Base-by-base conservation (phyloP, 2,329 filamentous ascomycete species). In the Monosporascus sp. region DNA sequence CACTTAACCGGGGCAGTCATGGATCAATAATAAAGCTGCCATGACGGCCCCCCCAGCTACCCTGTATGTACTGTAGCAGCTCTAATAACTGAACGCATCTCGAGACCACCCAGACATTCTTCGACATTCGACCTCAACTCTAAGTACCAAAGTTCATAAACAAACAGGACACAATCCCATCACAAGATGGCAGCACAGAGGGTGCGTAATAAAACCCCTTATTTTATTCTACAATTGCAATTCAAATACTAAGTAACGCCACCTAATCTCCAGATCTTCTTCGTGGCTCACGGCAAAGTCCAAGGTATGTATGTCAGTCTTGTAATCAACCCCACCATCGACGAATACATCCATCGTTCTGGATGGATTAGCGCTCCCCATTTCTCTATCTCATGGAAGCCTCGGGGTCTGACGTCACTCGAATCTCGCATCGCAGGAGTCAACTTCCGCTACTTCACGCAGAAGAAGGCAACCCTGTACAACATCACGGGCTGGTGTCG, bases 261-360 rank as follows among this genome's bases (percentile, higher is more conserved):
- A 3, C 18, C 7, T 25, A 24, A 7, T 48, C 41, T 38, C 6
- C 22, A 85, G 82, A 70, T 85, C 34, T 82, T 82, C 60, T 87
- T 85, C 64, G 70, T 80, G 17, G 85, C 84, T 53, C 83, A 88
- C 61, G 86, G 86, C 51, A 77, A 77, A 39, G 87, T 90, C 14
- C 86, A 90, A 78, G 86, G 86, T 85, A 71, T 11, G 86, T 85
- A 70, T 11, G n/a, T n/a, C n/a, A n/a, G 27, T 31, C 27, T n/a
- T 24, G 24, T 25, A n/a, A 39, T 1, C 59, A n/a, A 39, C 34
- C 50, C 7, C 20, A 46, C 39, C 11, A 22, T 11, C 27, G 27
- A 31, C 27, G 9, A 31, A 31, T 31, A 11, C 27, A 5, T 9
- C 1, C 25, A 3, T 27, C 3, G 25, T 27, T 27, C n/a, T 7